Conservation (phyloP, 208 protist species). For the Hexamita inflata region DNA sequence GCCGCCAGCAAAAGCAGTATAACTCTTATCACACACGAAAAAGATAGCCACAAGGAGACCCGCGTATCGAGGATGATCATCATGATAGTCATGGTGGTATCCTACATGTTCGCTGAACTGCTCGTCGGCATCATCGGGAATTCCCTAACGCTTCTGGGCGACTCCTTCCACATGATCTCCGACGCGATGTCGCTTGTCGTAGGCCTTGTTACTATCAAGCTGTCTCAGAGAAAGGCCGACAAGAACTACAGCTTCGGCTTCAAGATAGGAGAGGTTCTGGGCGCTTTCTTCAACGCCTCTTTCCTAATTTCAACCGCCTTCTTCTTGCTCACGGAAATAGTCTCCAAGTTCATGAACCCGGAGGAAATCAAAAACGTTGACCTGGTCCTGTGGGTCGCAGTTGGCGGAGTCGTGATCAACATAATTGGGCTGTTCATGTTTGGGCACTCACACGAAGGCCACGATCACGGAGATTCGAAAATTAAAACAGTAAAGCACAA, state of each 20-base stretch:
- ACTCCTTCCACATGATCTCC: slow-evolving; percentile 22
- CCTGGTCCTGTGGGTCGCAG: not conserved
- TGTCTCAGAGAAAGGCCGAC: not conserved
- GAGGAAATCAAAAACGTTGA: not conserved
- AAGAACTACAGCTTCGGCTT: not conserved
- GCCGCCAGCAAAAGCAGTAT: too few species aligned
- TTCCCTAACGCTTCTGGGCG: slow-evolving; percentile 9
- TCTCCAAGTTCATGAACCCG: not conserved
- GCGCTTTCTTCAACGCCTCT: slow-evolving; percentile 16
- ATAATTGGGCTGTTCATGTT: slow-evolving; percentile 20
- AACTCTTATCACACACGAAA: not conserved
- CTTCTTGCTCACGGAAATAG: slow-evolving; percentile 11
- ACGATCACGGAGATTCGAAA: not conserved
- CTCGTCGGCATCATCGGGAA: slow-evolving; percentile 12
- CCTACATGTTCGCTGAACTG: slow-evolving; percentile 23
- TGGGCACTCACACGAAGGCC: not conserved
- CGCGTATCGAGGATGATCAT: not conserved
- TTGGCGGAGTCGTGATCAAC: slow-evolving; percentile 20
- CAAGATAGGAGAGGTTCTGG: not conserved
- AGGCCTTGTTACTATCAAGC: not conserved
- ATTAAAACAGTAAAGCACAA: not conserved
- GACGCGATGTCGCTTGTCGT: not conserved
- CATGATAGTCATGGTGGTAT: slow-evolving; percentile 18
- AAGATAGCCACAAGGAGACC: not conserved
- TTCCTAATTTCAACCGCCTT: slow-evolving; percentile 18